Base-by-base conservation (phyloP, 2,329 filamentous ascomycete species). In the Ceratocystis cubensis region DNA sequence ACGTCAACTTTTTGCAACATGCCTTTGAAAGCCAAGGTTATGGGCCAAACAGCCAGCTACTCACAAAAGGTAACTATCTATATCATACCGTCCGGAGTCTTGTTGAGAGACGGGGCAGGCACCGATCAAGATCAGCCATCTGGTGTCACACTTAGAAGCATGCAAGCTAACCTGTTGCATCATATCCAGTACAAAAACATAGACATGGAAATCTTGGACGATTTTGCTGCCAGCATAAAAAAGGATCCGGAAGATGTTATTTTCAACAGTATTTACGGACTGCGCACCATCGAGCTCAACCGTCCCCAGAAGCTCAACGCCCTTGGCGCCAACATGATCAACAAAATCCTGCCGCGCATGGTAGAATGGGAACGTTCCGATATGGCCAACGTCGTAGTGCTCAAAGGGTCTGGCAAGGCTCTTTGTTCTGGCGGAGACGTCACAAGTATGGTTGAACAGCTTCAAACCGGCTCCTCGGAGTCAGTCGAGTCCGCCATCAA, bases 381-480 rank as follows among this genome's bases (percentile, higher is more conserved):
- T 73, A 81, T 99, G 78, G 92, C 94, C 66, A 96, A 96, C 75
- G 85, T 97, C 5, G 79, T 99, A 67, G 84, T 99, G 71, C 87
- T 99, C 75, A 96, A 96, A 77, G 94, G 94, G 69, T 84, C 88
- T 28, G 95, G 94, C 17, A 88, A 84, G 76, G 90, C 93, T 28
- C 88, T 99, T 71, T 99, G 94, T 75, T 91, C 94, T 1, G 94
- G 94, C 71, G 94, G 94, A 68, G 94, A 99, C 75, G 92, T 99
- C 50, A 83, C 84, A 20, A 85, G 82, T 56, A 84, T 99, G 69
- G 93, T 91, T 46, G 70, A 83, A 69, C 96, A 96, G 75, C 77
- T 82, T 74, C 72, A 84, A 68, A 86, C 88, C 0, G 80, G 87
- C 70, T 92, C 92, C 41, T 87, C 90, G 78, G 79, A 86, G 73